phyloP scores from a whole-genome alignment of 1,284 basidiomycete species.

The Golubevia pallescens region DNA sequence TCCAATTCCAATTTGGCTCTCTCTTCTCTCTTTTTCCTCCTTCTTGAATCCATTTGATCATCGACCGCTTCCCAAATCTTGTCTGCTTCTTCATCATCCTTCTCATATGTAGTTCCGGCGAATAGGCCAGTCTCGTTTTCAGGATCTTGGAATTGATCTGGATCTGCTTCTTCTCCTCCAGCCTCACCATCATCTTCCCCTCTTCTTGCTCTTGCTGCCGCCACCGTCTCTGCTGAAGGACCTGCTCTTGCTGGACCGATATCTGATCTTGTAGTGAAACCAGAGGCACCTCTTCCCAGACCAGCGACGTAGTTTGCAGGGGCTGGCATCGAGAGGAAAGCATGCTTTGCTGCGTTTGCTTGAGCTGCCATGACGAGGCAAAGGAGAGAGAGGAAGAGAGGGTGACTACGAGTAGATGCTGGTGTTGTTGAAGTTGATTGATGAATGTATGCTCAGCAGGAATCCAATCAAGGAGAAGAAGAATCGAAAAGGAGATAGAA shows the following conservation, averaged over 20 bases:
- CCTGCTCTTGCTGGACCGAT: conserved; percentile 60
- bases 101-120: conserved; percentile 54
- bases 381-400: neutral
- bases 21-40: conserved; percentile 53
- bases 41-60: conserved; percentile 50
- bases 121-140: conserved; percentile 61
- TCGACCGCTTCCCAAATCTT: conserved; percentile 57
- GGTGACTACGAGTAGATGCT: neutral
- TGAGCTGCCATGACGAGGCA: conserved; percentile 1
- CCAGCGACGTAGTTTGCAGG: conserved; percentile 59
- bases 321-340: conserved; percentile 49
- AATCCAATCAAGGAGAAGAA: neutral
- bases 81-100: conserved; percentile 62
- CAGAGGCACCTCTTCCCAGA: conserved; percentile 57
- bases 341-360: conserved; percentile 9
- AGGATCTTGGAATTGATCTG: conserved; percentile 42
- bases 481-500: neutral
- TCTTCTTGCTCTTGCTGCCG: conserved; percentile 22
- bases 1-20: conserved; percentile 46
- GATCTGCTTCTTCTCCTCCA: conserved; percentile 34
- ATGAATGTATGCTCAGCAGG: neutral
- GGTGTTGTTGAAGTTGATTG: neutral
- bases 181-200: conserved; percentile 27
- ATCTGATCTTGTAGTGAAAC: conserved; percentile 62
- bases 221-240: conserved; percentile 29